Evolutionary conservation across 768 basidiomycete genomes (phyloP), one percentile per base, ranked within the genome.

Genomic region (Naganishia friedmannii): DNA sequence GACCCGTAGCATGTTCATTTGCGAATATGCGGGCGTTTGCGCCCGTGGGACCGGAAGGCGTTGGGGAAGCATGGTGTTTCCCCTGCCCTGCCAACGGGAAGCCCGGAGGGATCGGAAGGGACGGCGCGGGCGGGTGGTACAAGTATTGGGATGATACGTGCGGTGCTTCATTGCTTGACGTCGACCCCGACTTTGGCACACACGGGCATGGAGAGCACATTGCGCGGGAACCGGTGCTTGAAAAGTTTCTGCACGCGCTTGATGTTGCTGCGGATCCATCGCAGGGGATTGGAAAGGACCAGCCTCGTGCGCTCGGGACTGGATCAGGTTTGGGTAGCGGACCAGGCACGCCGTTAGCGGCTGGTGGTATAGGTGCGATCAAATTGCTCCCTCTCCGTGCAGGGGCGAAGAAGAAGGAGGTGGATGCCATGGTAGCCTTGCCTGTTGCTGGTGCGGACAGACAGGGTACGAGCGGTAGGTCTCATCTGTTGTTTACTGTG

Each of bases 1-100:
- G 88, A 34, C 90, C 93, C 0, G 90, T 93, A 13, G 93, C 93
- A 12, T 88, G 90, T 9, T 95, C 94, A 17, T 97, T 96, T 80
- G 92, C 92, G 54, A 91, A 93, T 81, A 88, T 90, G 0, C 88
- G 91, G 76, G 92, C 93, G 29, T 96, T 95, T 80, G 88, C 92
- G 76, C 89, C 88, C 19, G 67, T 67, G 6, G 23, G 37, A 7
- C 32, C 42, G 31, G 56, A 37, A 12, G 67, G 58, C 15, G 54
- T 39, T 9, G 32, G 29, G 17, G 57, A 58, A 23, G 32, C 57
- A 19, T 58, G 57, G 57, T 58, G 57, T 58, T 28, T 45, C 37
- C 53, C 39, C 19, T 39, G 57, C 19, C 15, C n/a, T 10, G 21
- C 57, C 13, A 37, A 39, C 39, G 31, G 4, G 37, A 23, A 17